These are phyloP conservation scores for Excoecaria agallocha DNA, from an alignment of 345 rosid species.

Conservation along the genomic window DNA sequence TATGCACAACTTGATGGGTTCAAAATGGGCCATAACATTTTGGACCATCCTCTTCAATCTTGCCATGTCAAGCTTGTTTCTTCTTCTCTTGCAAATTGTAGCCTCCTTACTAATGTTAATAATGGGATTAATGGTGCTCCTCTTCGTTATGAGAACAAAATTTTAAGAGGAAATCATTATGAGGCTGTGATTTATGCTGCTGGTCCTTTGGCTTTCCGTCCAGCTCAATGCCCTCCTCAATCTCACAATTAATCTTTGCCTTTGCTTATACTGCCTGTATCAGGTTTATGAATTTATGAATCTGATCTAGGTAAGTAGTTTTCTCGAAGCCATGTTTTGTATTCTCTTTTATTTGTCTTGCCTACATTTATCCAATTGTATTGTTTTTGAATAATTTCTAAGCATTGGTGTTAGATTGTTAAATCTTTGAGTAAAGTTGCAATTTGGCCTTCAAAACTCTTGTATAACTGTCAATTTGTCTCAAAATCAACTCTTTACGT, in stretches of 20 bases:
- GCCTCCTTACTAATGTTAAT: slow-evolving; percentile 64
- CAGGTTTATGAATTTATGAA: too few relatives aligned
- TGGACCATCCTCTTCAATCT: slow-evolving; percentile 82
- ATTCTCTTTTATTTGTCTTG: slow-evolving; percentile 1
- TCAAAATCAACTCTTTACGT: too few relatives aligned
- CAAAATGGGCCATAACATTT: slow-evolving; percentile 38
- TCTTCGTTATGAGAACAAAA: slow-evolving; percentile 57
- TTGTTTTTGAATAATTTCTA: slow-evolving; percentile 14
- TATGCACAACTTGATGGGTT: slow-evolving; percentile 63
- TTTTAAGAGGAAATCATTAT: slow-evolving; percentile 34
- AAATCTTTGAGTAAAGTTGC: too few relatives aligned
- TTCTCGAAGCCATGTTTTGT: slow-evolving; percentile 7
- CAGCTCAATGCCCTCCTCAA: slow-evolving; percentile 50
- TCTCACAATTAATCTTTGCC: slow-evolving; percentile 11
- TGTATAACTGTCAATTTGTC: too few relatives aligned
- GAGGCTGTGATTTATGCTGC: slow-evolving; percentile 68
- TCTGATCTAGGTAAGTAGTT: neutral
- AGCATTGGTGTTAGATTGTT: neutral
- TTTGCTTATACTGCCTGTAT: too few relatives aligned
- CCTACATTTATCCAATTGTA: neutral
- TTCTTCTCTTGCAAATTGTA: slow-evolving; percentile 63
- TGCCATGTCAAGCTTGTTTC: slow-evolving; percentile 77
- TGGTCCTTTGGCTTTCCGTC: slow-evolving; percentile 88
- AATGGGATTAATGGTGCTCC: slow-evolving; percentile 63
- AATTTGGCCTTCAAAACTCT: too few relatives aligned